These are phyloP conservation scores for Nosema granulosis DNA, from an alignment of 371 early-diverging fungal genomes.

Conservation along the genomic window DNA sequence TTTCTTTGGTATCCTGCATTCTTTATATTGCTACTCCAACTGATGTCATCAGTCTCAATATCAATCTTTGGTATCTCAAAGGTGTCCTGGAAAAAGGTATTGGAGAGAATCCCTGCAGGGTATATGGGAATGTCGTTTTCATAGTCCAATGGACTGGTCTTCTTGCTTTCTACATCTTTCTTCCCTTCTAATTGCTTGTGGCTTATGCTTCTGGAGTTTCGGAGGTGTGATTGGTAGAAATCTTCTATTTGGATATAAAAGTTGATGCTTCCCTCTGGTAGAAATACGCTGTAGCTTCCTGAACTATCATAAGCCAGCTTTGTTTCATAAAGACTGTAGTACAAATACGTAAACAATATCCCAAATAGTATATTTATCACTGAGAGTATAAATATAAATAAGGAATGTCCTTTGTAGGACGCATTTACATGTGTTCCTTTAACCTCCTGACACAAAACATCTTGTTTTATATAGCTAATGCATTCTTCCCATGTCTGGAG, in stretches of 20 bases:
- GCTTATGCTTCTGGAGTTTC: conserved; percentile 82
- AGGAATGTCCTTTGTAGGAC: background rate
- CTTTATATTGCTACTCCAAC: conserved; percentile 72
- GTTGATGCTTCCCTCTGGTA: conserved; percentile 34
- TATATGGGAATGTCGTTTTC: conserved; percentile 69
- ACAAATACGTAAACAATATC: conserved; percentile 15
- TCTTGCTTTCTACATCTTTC: conserved; percentile 59
- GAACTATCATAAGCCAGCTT: background rate
- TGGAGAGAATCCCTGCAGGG: conserved; percentile 96
- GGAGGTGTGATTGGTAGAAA: conserved; percentile 92
- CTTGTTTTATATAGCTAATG: background rate
- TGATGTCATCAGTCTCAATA: conserved; percentile 71
- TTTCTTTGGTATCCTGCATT: conserved; percentile 67
- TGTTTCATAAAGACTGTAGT: conserved; percentile 19
- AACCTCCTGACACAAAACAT: background rate
- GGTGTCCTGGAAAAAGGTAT: conserved; percentile 81
- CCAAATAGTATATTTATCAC: conserved; percentile 15
- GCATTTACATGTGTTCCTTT: background rate
- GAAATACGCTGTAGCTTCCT: conserved; percentile 4
- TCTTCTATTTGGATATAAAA: conserved; percentile 73
- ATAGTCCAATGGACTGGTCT: conserved; percentile 68
- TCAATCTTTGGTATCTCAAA: conserved; percentile 62
- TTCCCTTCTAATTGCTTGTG: conserved; percentile 76
- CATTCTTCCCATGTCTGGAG: too few relatives aligned
- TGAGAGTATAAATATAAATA: background rate